Evolutionary conservation across 768 basidiomycete genomes (phyloP).

Genomic region (Tricholoma furcatifolium): DNA sequence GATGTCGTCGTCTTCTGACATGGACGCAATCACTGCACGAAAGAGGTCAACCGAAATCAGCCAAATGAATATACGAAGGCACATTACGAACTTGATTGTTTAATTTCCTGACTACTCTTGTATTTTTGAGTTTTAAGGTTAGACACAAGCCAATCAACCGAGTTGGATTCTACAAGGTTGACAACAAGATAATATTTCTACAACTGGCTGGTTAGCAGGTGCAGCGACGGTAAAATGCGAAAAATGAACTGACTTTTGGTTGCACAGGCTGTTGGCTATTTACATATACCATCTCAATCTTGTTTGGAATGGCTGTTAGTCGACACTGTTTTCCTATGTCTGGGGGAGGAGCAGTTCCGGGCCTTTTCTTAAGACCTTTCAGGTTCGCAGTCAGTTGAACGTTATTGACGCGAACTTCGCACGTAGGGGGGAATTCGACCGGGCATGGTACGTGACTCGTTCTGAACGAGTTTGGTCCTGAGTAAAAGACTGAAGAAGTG

Average conservation of each 20-base stretch:
- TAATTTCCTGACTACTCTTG: conserved; percentile 59
- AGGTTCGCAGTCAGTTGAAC: conserved; percentile 68
- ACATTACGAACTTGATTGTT: conserved; percentile 57
- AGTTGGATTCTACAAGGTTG: conserved; percentile 79
- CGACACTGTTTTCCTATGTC: conserved; percentile 51
- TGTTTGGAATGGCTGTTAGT: conserved; percentile 48
- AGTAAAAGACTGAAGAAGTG: conserved; percentile 79
- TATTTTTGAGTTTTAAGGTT: conserved; percentile 68
- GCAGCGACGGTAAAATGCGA: not conserved
- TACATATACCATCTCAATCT: conserved; percentile 86
- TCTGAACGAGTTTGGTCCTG: conserved; percentile 52
- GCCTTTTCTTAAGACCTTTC: conserved; percentile 93
- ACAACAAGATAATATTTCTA: conserved; percentile 88
- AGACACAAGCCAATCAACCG: conserved; percentile 67
- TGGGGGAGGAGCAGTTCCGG: conserved; percentile 91
- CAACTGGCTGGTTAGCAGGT: conserved; percentile 1
- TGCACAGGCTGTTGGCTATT: conserved; percentile 80
- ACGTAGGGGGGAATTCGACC: conserved; percentile 89
- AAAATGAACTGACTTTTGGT: conserved; percentile 53
- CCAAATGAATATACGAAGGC: not conserved
- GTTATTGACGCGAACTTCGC: conserved; percentile 86
- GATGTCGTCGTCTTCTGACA: conserved; percentile 86
- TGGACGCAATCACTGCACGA: conserved; percentile 53
- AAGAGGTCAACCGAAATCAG: not conserved
- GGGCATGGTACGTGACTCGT: conserved; percentile 56